A percentile compares a stretch with the other conserved stretches of the same genome.
phyloP scores from a whole-genome alignment of 352 stramenopile species.

The Globisporangium parvum region DNA sequence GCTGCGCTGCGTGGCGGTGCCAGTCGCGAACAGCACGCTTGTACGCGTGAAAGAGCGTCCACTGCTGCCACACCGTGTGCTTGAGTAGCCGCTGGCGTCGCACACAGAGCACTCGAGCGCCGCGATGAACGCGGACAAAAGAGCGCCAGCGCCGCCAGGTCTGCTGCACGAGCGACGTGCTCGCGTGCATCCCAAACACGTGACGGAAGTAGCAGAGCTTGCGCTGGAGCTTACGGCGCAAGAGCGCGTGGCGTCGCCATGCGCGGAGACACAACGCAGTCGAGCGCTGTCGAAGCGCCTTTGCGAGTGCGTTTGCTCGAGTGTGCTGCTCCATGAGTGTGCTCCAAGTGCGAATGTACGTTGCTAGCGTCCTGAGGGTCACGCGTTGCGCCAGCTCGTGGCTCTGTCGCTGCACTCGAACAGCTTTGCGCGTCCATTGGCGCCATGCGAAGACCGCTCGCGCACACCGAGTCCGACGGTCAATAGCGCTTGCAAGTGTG shows the following conservation, averaged over 20 bases:
- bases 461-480: constrained; percentile 15
- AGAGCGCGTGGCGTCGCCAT: constrained; percentile 14
- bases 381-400: not conserved
- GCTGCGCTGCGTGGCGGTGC: constrained; percentile 7
- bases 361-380: not conserved
- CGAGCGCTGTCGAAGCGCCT: not conserved
- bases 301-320: not conserved
- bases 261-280: constrained; percentile 1
- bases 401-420: not conserved
- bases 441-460: constrained; percentile 19
- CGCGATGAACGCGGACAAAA: not conserved
- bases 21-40: constrained; percentile 18
- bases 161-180: constrained; percentile 19
- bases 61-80: constrained; percentile 17
- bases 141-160: constrained; percentile 28
- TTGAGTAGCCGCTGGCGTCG: constrained; percentile 7
- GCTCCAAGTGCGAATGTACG: constrained; percentile 4
- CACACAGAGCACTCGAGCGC: constrained; percentile 2
- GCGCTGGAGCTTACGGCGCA: constrained; percentile 14
- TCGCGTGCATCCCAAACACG: constrained; percentile 27
- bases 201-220: constrained; percentile 35
- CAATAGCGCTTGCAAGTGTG: constrained; percentile 16
- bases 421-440: not conserved
- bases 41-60: constrained; percentile 22
- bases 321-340: constrained; percentile 1